Evolutionary conservation across 1,284 basidiomycete species (phyloP), one percentile per base, ranked within the genome.

Genomic region (Cryptococcus jaspeensis): DNA sequence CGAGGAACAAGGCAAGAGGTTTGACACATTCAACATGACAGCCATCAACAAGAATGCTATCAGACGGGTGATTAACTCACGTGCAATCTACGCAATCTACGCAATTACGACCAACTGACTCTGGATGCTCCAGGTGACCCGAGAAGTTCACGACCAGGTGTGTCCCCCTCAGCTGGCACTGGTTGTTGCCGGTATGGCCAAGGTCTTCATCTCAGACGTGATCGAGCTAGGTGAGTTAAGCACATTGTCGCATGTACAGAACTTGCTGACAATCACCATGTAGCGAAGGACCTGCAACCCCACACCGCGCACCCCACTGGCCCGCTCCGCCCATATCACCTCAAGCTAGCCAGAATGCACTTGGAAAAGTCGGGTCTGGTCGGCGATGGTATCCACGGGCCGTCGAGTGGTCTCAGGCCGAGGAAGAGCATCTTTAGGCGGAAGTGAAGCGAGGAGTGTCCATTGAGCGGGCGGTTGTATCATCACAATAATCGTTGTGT

Each of bases 201-300:
- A 76, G 67, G 64, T 76, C 46, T 74, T 74, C 53, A 61, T 74
- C 4, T 69, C 74, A 7, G 74, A 76, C 22, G 63, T 74, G 5
- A 64, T 74, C n/a, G 74, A 76, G 53, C 54, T 69, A 1, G 72
- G 72, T 71, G 44, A 36, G 70, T 67, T 4, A 12, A 2, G 2
- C 6, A 16, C 20, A 8, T 28, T 8, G n/a, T 38, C 22, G 38
- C 22, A 20, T n/a, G 15, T 25, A 16, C 16, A 28, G 32, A 16
- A 23, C 20, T 47, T 44, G n/a, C 25, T 22, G 5, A 3, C 18
- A 36, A 16, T 20, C 32, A 11, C 20, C 3, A 12, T 6, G 23
- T 50, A 65, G 69, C 66, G 6, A 60, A 60, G 35, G 65, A 66
- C 41, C 54, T 75, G 15, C 73, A 75, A 58, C 61, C 66, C 9